phyloP scores from a whole-genome alignment of 176 grass and related monocot species.

The Oryza officinalis region DNA sequence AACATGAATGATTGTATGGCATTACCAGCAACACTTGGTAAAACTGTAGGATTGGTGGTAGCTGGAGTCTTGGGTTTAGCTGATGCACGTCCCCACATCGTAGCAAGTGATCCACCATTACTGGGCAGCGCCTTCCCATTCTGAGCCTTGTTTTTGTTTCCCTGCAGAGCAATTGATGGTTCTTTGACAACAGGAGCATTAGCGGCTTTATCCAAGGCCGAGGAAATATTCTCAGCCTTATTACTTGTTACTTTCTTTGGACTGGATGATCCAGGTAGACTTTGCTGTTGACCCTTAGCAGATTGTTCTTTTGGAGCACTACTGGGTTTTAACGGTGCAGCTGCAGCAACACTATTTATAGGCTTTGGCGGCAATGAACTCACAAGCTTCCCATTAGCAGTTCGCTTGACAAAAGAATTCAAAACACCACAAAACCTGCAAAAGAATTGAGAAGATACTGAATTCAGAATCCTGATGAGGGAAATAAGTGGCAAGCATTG shows the following conservation, averaged over 20 bases:
- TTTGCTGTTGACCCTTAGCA: slow-evolving; percentile 49
- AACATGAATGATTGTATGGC: slow-evolving; percentile 13
- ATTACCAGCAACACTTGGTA: slow-evolving; percentile 54
- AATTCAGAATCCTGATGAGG: slow-evolving; percentile 28
- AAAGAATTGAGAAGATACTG: slow-evolving; percentile 20
- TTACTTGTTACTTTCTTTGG: slow-evolving; percentile 37
- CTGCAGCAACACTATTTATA: slow-evolving; percentile 17
- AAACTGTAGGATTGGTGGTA: slow-evolving; percentile 44
- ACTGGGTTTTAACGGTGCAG: slow-evolving; percentile 43
- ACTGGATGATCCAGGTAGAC: slow-evolving; percentile 32
- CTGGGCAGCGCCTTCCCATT: slow-evolving; percentile 58
- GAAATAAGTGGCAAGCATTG: slow-evolving; percentile 12
- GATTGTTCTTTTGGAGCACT: slow-evolving; percentile 61
- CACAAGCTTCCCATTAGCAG: slow-evolving; percentile 53
- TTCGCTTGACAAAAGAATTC: slow-evolving; percentile 74
- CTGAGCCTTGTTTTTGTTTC: slow-evolving; percentile 65
- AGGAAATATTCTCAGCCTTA: slow-evolving; percentile 50
- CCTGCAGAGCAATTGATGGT: slow-evolving; percentile 33
- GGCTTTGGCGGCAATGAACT: slow-evolving; percentile 48
- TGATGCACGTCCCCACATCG: slow-evolving; percentile 81
- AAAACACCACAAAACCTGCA: slow-evolving; percentile 89
- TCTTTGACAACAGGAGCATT: slow-evolving; percentile 59
- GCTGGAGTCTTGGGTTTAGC: slow-evolving; percentile 63
- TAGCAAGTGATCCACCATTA: slow-evolving; percentile 80
- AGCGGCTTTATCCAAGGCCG: slow-evolving; percentile 35